Evolutionary conservation across 169 alveolate species (phyloP).

Genomic region (Eimeria nieschulzi): DNA sequence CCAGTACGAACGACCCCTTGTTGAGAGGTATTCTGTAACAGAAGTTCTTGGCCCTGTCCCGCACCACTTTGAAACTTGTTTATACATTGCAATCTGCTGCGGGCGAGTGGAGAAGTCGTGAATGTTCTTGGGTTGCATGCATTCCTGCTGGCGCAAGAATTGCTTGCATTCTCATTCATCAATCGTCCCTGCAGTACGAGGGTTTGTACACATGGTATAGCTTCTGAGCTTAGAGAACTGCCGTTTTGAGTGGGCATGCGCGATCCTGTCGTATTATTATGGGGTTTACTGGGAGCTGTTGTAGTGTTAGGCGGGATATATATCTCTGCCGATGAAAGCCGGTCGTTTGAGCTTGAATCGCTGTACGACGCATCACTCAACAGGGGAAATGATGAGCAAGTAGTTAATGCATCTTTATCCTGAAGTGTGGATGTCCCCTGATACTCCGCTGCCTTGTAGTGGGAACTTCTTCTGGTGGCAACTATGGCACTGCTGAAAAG

Average conservation of each 20-base stretch:
- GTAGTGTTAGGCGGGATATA: background rate
- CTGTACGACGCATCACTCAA: slow-evolving; percentile 27
- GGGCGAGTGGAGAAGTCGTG: background rate
- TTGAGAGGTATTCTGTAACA: too few relatives aligned
- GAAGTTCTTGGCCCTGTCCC: too few relatives aligned
- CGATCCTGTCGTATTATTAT: too few relatives aligned
- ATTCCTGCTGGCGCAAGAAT: background rate
- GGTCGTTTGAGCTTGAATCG: slow-evolving; percentile 23
- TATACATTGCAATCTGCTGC: background rate
- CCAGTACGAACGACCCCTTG: too few relatives aligned
- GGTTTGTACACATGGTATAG: background rate
- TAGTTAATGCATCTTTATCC: background rate
- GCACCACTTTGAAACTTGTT: too few relatives aligned
- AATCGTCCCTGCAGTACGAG: slow-evolving; percentile 20
- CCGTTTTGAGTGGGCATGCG: background rate
- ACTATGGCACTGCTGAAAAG: background rate
- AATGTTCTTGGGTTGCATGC: background rate
- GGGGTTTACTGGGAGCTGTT: background rate
- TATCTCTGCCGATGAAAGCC: slow-evolving; percentile 3
- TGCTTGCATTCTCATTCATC: background rate
- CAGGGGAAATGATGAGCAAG: slow-evolving; percentile 12
- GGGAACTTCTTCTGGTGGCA: background rate
- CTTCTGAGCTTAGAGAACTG: background rate
- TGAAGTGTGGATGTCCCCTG: background rate
- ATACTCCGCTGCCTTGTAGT: too few relatives aligned